Conservation (phyloP, 495 filamentous ascomycete species). For the Lasiosphaeria miniovina region DNA sequence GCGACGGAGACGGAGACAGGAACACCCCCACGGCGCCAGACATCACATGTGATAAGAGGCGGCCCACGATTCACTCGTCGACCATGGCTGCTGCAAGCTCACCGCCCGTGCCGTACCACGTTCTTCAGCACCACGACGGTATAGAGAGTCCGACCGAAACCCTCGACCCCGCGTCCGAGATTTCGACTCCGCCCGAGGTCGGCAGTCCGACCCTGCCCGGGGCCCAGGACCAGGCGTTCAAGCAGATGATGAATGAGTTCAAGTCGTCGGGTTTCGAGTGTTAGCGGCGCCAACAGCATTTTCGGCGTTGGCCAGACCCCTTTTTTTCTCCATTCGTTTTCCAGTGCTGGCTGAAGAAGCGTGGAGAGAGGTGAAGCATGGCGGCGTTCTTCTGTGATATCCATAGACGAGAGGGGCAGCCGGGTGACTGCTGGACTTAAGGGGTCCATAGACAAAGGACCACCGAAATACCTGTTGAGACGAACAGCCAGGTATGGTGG, state of each 20-base stretch:
- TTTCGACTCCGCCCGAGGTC: conserved; percentile 23
- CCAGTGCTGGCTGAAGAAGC: too few relatives aligned
- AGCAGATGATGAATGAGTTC: conserved; percentile 20
- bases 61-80: conserved; percentile 26
- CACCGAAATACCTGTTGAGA: too few relatives aligned
- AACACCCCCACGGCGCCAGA: not conserved
- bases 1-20: not conserved
- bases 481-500: too few relatives aligned
- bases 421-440: too few relatives aligned
- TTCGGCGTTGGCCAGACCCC: too few relatives aligned
- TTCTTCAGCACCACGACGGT: conserved; percentile 11
- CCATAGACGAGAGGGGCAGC: too few relatives aligned
- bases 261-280: conserved; percentile 15
- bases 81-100: conserved; percentile 9
- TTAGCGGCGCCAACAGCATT: not conserved
- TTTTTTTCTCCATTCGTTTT: too few relatives aligned
- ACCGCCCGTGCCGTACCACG: conserved; percentile 9
- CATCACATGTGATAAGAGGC: not conserved
- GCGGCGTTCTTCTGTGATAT: too few relatives aligned
- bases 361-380: too few relatives aligned
- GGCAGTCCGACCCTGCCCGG: not conserved
- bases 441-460: too few relatives aligned
- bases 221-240: conserved; percentile 11
- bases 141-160: conserved; percentile 26
- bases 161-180: conserved; percentile 28